These are phyloP conservation scores for Apiospora aurea DNA, from an alignment of 2,329 filamentous ascomycete species.

Conservation along the genomic window DNA sequence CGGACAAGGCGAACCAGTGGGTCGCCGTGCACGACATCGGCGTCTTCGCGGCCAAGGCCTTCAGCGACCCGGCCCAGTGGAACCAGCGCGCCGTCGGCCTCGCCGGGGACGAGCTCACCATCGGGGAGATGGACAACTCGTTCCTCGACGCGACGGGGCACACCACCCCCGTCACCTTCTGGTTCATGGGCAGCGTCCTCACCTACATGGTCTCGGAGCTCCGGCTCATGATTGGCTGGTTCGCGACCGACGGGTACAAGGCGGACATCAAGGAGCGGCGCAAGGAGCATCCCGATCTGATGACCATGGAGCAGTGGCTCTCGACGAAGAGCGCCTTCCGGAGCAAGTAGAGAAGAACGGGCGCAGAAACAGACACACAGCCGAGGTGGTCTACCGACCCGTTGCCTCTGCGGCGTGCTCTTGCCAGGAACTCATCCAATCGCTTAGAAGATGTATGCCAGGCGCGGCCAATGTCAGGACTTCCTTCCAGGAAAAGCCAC, in stretches of 20 bases:
- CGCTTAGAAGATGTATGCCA: neutral
- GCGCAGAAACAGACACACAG: neutral
- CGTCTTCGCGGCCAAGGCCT: constrained; percentile 51
- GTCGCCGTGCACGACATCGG: constrained; percentile 54
- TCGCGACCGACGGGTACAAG: constrained; percentile 43
- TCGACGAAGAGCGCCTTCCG: constrained; percentile 37
- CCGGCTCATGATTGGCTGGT: constrained; percentile 40
- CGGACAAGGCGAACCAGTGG: constrained; percentile 47
- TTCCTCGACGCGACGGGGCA: constrained; percentile 41
- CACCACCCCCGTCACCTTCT: constrained; percentile 38
- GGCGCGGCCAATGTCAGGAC: neutral
- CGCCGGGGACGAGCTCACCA: constrained; percentile 50
- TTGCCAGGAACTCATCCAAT: neutral
- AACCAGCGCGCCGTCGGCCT: constrained; percentile 43
- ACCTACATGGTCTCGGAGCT: constrained; percentile 42
- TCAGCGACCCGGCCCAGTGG: constrained; percentile 47
- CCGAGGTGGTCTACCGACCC: neutral
- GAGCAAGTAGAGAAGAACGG: neutral
- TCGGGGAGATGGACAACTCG: constrained; percentile 37
- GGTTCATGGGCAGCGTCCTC: constrained; percentile 41
- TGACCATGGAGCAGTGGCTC: constrained; percentile 45
- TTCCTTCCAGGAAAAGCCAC: neutral
- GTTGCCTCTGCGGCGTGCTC: neutral
- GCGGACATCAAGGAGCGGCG: constrained; percentile 41
- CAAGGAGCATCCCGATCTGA: constrained; percentile 40